A percentile compares a stretch with the other conserved stretches of the same genome.
Evolutionary conservation across 345 rosid genomes (phyloP).

Genomic region (Lepidium sativum): DNA sequence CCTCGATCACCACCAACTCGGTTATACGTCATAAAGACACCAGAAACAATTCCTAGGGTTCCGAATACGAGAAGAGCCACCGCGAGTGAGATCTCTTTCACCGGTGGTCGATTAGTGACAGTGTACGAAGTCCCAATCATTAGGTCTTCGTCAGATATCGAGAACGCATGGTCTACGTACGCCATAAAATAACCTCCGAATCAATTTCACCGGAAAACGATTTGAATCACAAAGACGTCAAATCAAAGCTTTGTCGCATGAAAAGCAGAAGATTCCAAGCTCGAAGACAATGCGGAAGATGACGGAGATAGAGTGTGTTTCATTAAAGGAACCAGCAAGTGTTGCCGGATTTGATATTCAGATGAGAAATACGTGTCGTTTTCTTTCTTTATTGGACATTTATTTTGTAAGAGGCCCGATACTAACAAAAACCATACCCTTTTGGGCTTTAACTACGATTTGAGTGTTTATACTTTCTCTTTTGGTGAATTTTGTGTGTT

Average conservation of each 20-base stretch:
- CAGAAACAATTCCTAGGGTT: conserved; percentile 56
- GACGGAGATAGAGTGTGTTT: neutral
- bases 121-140: conserved; percentile 68
- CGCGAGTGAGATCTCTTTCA: conserved; percentile 91
- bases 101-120: conserved; percentile 72
- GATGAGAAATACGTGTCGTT: conserved; percentile 4
- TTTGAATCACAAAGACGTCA: neutral
- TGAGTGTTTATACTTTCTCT: neutral
- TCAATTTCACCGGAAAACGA: conserved; percentile 10
- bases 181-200: conserved; percentile 46
- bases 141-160: conserved; percentile 89
- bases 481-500: no score
- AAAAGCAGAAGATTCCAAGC: conserved; percentile 16
- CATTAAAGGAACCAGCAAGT: neutral
- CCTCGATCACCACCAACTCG: conserved; percentile 82
- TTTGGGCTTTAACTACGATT: neutral
- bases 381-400: neutral
- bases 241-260: neutral
- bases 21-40: conserved; percentile 64
- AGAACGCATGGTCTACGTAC: conserved; percentile 94
- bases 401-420: no score
- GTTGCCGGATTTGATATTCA: neutral
- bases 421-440: no score
- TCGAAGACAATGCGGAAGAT: conserved; percentile 12
- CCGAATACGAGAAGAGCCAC: conserved; percentile 87